Evolutionary conservation across 441 rosid genomes (phyloP), one percentile per base, ranked within the genome.

Genomic region (Rhodomyrtus psidioides): DNA sequence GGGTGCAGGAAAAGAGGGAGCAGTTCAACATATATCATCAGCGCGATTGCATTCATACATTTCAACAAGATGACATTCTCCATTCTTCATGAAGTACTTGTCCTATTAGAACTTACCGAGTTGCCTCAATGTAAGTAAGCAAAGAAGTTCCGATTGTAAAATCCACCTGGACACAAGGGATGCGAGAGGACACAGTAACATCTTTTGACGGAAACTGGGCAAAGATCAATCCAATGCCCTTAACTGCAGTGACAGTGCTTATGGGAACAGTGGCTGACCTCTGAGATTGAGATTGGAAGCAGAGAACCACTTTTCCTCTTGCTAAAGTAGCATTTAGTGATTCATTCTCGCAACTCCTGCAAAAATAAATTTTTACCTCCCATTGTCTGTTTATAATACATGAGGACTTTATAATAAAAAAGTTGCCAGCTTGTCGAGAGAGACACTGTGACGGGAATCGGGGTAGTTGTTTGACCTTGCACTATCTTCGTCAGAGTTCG

Each of bases 221-320:
- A 84, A 91, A 90, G 53, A 93, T 87, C 85, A 93, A 87, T 82
- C 92, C 95, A 14, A 53, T 86, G n/a, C 92, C 95, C 14, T 76
- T 26, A 19, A 58, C 91, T 62, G 85, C 83, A 51, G 53, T 60
- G 21, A 93, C 94, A 46, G 91, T 89, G 34, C 49, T 84, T 28
- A 85, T 57, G 39, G 94, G 93, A 79, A 58, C 53, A 7, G 86
- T 57, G 24, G 88, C 90, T 53, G 90, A 88, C 55, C 93, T 92
- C 87, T 88, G 92, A n/a, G 89, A 86, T 76, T 85, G 87, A n/a
- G 95, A 90, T 84, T 93, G 93, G 87, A 93, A 91, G 86, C 94
- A 92, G 34, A 93, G 84, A 60, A 92, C 83, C 62, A 92, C 89
- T 84, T 91, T 93, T 75, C 95, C 95, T 84, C 84, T 90, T 19